Evolutionary conservation across 164 flowering plant species (phyloP), one percentile per base, ranked within the genome.

Genomic region (Saururus chinensis): DNA sequence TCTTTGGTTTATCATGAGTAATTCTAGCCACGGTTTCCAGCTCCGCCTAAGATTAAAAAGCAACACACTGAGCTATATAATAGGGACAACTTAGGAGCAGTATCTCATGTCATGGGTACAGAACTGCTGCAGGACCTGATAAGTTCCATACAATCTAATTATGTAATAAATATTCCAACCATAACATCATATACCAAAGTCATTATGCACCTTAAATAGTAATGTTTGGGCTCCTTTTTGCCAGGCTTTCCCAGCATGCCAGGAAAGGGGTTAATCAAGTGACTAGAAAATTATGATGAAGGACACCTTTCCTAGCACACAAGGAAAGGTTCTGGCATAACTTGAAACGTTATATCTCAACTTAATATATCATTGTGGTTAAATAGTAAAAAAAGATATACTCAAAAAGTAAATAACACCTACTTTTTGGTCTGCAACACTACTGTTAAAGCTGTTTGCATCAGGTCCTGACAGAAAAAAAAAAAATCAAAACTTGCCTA

Each of bases 1-100:
- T 89, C 79, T 84, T 92, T 51, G 60, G 53, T 76, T 85, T 88
- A 56, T 89, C 95, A 75, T 89, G 96, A 66, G 86, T 82, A 62
- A 89, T 68, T 80, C 82, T 88, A 57, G 87, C 97, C 23, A 92
- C 97, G 68, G 96, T 89, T 80, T 92, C 98, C 83, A 89, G 68
- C 56, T 71, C 88, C 60, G 90, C 98, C 98, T 92, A 82, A 60
- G 26, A 73, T 21, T 40, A 58, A 17, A 11, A 69, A 48, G 42
- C 25, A 19, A 59, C 51, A 21, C 37, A 49, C 22, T 65, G n/a
- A 60, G 14, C 45, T 54, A 40, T 24, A 52, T 23, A 35, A 20
- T 30, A 11, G 9, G 19, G 19, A 7, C 21, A 62, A 52, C 9
- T 51, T 35, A 30, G 42, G 19, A 52, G 24, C 30, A 9, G 10